Base-by-base conservation (phyloP, 2,329 filamentous ascomycete species). In the Verticillium longisporum region DNA sequence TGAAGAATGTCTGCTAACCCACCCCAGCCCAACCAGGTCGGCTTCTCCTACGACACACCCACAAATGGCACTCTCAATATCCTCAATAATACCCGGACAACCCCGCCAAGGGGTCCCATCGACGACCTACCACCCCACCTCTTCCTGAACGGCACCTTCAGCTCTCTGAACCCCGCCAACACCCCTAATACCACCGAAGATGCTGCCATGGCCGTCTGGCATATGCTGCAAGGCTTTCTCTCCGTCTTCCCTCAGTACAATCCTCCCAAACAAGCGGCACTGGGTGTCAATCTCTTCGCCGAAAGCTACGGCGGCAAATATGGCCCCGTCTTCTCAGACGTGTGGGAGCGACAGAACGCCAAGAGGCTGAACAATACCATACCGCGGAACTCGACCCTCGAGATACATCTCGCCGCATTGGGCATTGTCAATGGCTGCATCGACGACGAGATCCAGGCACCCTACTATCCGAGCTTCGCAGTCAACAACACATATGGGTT, bases 241-340 rank as follows among this genome's bases (percentile, higher is more conserved):
- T 77, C 75, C 14, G 74, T 78, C 1, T 88, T 88, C 62, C 85
- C 85, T 0, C 77, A 83, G 63, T 84, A 86, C 66, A 81, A 81
- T 38, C 83, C 82, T 4, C 76, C 80, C 4, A 70, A 72, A 37
- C 76, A 78, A 63, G 73, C 78, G 45, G 74, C 79, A 0, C 67
- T 86, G 18, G 83, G 83, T 5, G 79, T 91, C 59, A 86, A 87
- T 66, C 74, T 91, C 4, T 90, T 89, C 63, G 81, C 86, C 1
- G 87, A 91, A 70, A 88, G 85, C 71, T 88, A 90, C 70, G 84
- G 87, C 37, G 89, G 89, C 13, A 83, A 86, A 61, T 92, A 90
- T 66, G 89, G 86, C 0, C 87, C 87, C 2, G 76, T 83, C 1
- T 88, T 90, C 66, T 85, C 86, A 11, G 76, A 78, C 21, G 72